Base-by-base conservation (phyloP, 192 early-diverging fungal genomes). In the Backusella sp. region DNA sequence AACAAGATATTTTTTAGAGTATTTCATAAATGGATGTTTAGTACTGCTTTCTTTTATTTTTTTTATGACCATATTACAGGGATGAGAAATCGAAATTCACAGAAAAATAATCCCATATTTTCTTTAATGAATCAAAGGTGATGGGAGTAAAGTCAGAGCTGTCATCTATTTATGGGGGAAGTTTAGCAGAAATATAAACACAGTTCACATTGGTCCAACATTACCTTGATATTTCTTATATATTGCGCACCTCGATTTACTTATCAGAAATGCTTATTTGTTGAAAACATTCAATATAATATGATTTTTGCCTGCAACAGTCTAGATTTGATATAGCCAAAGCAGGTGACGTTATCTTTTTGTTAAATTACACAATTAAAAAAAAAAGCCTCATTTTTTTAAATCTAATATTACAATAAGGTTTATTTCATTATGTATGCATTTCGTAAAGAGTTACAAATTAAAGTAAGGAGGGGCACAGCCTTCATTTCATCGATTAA, bases 351-450 rank as follows among this genome's bases (percentile, higher is more conserved):
- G 26, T 62, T 62, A 62, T 28, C 3, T 28, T 26, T 62, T 28
- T 28, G 3, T 14, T 62, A 4, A 26, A 62, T 62, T 26, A 62
- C 26, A 62, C 12, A 14, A 62, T 28, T 62, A 62, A 3, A 62
- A 23, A 28, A 28, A 59, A 62, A 28, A 28, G 23, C 26, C 21
- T 62, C 26, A 28, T 62, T 62, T 62, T 59, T 62, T 62, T 59
- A 59, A 26, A 59, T 28, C 12, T 14, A 62, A 62, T 21, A 52
- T 23, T 28, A 26, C 7, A 4, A 62, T 62, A 62, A 28, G 21
- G 21, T 62, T 62, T 62, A 62, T 62, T 62, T 62, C 56, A 62
- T 62, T 23, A 62, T 62, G 56, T 62, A 28, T 3, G 56, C 56
- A 62, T 62, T 62, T 62, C 23, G 23, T n/a, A 62, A 62, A 12